These are phyloP conservation scores for Paspalum notatum DNA, from an alignment of 176 grass and related monocot species.

Conservation along the genomic window DNA sequence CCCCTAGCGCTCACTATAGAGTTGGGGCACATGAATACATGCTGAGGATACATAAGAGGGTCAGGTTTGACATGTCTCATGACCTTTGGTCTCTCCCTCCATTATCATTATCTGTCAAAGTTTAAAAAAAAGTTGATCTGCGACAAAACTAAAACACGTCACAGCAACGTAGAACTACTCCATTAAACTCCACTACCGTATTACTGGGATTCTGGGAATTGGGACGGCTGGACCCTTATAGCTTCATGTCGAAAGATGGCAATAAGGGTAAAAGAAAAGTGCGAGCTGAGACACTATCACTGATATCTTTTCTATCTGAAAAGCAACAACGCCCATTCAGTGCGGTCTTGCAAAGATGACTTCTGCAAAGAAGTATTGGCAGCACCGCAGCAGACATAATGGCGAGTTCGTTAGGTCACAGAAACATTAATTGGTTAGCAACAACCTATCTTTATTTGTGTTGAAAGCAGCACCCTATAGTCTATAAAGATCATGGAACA, in stretches of 20 bases:
- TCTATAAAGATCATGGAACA: conserved; percentile 33
- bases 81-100: conserved; percentile 54
- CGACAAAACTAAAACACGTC: too few species aligned
- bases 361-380: conserved; percentile 24
- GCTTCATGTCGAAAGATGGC: too few species aligned
- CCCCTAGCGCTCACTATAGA: too few species aligned
- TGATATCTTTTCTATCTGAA: neutral
- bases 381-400: conserved; percentile 22
- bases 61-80: conserved; percentile 66
- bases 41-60: too few species aligned
- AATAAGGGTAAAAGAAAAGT: too few species aligned
- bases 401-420: conserved; percentile 10
- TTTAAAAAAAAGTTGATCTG: too few species aligned
- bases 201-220: too few species aligned
- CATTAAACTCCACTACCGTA: too few species aligned
- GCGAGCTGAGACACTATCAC: neutral
- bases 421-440: conserved; percentile 43
- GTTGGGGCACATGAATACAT: too few species aligned
- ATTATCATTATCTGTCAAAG: conserved; percentile 18
- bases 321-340: conserved; percentile 5
- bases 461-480: conserved; percentile 29
- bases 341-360: conserved; percentile 32
- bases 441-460: conserved; percentile 25
- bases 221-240: too few species aligned
- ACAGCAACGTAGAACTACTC: too few species aligned